Conservation (phyloP, 1,284 basidiomycete genomes). For the Exsudoporus floridanus region DNA sequence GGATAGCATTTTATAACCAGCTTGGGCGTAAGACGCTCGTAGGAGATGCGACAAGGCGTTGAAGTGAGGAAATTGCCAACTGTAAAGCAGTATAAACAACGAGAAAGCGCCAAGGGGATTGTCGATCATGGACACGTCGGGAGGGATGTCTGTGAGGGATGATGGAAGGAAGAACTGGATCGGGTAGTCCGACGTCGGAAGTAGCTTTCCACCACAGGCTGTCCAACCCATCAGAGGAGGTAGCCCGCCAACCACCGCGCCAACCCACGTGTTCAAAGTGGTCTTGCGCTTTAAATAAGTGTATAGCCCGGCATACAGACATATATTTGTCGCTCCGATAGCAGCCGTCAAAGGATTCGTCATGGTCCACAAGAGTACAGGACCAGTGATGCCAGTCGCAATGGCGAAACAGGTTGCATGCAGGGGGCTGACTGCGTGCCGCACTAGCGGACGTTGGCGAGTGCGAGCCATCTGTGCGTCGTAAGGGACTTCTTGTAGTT, state of each 20-base stretch:
- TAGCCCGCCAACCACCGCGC: constrained; percentile 87
- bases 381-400: constrained; percentile 75
- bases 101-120: constrained; percentile 78
- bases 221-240: constrained; percentile 99
- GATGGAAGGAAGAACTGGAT: constrained; percentile 58
- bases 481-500: constrained; percentile 92
- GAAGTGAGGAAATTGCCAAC: constrained; percentile 99
- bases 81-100: constrained; percentile 82
- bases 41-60: constrained; percentile 90
- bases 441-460: constrained; percentile 85
- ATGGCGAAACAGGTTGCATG: constrained; percentile 85
- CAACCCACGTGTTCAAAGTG: constrained; percentile 94
- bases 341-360: constrained; percentile 87
- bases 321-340: constrained; percentile 84
- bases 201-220: constrained; percentile 82
- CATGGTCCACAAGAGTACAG: constrained; percentile 77
- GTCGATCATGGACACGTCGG: constrained; percentile 54
- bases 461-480: constrained; percentile 98
- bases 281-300: constrained; percentile 92
- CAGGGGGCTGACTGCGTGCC: constrained; percentile 76
- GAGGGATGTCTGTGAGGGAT: constrained; percentile 38
- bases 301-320: constrained; percentile 89
- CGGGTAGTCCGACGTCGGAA: constrained; percentile 62
- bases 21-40: constrained; percentile 87
- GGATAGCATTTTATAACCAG: constrained; percentile 93